phyloP scores from a whole-genome alignment of 495 filamentous ascomycete species.

The Haplographium delicatum region DNA sequence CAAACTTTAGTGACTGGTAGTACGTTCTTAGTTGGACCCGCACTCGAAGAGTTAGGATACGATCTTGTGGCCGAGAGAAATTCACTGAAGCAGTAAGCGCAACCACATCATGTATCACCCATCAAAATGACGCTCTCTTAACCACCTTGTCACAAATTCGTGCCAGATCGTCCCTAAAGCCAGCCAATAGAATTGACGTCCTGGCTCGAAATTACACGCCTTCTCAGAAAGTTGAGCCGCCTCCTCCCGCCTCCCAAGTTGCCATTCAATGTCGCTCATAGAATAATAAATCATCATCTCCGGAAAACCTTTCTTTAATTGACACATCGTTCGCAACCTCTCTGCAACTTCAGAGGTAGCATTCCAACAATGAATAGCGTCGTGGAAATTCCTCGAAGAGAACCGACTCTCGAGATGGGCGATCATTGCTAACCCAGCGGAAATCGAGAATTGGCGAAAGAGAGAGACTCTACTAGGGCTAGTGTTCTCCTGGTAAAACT shows the following conservation, averaged over 20 bases:
- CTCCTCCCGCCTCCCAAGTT: not conserved
- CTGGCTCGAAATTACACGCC: not conserved
- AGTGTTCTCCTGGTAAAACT: not conserved
- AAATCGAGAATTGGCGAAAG: not conserved
- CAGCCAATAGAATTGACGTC: not conserved
- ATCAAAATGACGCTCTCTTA: not conserved
- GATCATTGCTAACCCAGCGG: not conserved
- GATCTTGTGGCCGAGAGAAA: not conserved
- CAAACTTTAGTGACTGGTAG: constrained; percentile 40
- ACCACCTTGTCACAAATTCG: not conserved
- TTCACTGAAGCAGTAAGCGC: not conserved
- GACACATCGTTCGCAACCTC: not conserved
- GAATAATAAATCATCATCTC: not conserved
- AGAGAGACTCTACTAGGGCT: not conserved
- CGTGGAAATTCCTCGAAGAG: not conserved
- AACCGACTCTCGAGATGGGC: not conserved
- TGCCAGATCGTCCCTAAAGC: not conserved
- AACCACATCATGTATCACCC: not conserved
- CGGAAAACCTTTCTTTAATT: not conserved
- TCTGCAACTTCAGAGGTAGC: not conserved
- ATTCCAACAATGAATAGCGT: not conserved
- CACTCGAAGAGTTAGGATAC: not conserved
- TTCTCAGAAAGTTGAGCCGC: not conserved
- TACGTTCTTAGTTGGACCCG: constrained; percentile 34
- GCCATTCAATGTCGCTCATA: not conserved